Evolutionary conservation across 192 early-diverging fungal genomes (phyloP).

Genomic region (Cetraspora pellucida): DNA sequence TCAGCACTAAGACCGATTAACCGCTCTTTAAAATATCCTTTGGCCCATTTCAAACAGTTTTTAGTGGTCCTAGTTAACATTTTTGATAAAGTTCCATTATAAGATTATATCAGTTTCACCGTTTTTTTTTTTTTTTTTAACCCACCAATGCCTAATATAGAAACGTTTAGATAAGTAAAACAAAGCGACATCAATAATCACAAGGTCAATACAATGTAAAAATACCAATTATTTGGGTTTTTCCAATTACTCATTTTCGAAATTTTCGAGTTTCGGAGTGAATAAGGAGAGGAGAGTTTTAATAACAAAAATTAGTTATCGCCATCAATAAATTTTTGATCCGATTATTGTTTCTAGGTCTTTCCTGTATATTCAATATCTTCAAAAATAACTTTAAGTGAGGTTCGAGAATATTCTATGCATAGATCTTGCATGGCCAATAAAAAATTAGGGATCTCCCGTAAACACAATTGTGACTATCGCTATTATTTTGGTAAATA

Average conservation of each 20-base stretch:
- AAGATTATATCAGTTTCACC: background rate
- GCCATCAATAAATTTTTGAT: no score
- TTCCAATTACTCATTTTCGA: slow-evolving; percentile 70
- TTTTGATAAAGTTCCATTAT: background rate
- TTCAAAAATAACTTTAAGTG: no score
- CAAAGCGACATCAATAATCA: background rate
- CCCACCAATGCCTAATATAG: slow-evolving; percentile 48
- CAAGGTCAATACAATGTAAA: background rate
- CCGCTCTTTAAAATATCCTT: slow-evolving; percentile 73
- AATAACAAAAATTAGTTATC: no score
- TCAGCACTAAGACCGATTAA: slow-evolving; percentile 59
- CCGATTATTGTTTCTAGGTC: no score
- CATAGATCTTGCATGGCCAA: no score
- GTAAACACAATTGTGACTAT: no score
- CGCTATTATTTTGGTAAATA: no score
- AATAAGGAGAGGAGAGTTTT: no score
- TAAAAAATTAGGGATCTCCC: no score
- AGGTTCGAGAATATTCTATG: no score
- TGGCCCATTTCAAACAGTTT: slow-evolving; percentile 92
- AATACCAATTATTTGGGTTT: slow-evolving; percentile 68
- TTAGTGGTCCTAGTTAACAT: slow-evolving; percentile 74
- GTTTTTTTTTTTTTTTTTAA: background rate
- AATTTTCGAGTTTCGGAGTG: no score
- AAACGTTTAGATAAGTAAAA: background rate
- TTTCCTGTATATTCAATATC: no score